phyloP scores from a whole-genome alignment of 495 filamentous ascomycete genomes.

The Trichoderma asperelloides region DNA sequence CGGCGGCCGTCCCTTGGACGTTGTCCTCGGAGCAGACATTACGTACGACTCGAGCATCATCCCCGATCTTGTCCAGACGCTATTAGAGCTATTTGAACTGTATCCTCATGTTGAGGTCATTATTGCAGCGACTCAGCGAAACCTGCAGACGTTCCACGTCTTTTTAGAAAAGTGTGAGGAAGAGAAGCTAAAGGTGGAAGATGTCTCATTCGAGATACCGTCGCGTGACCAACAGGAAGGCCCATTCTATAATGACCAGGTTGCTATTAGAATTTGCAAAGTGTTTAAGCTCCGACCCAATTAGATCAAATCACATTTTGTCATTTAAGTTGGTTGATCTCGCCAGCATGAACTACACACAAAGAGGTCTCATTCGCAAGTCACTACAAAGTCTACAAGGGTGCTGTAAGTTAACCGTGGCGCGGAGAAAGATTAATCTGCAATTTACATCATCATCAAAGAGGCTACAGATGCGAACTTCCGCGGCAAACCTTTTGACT shows the following conservation, averaged over 20 bases:
- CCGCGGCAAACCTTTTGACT: neutral
- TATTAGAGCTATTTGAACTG: slow-evolving; percentile 30
- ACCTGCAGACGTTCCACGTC: slow-evolving; percentile 32
- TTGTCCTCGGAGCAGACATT: slow-evolving; percentile 43
- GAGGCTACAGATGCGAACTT: neutral
- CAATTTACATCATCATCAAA: no score
- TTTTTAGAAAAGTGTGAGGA: slow-evolving; percentile 31
- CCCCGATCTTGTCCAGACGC: slow-evolving; percentile 34
- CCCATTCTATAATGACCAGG: slow-evolving; percentile 38
- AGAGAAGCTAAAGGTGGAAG: slow-evolving; percentile 23
- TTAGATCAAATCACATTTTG: neutral
- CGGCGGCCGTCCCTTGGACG: slow-evolving; percentile 31
- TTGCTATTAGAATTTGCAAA: slow-evolving; percentile 34
- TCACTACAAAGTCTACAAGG: no score
- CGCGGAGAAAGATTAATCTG: no score
- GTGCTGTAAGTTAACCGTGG: no score
- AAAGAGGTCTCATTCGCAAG: no score
- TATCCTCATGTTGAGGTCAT: slow-evolving; percentile 30
- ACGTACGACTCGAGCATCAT: slow-evolving; percentile 40
- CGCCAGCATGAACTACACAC: neutral
- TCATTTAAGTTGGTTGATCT: neutral
- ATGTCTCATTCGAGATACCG: slow-evolving; percentile 27
- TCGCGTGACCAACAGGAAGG: slow-evolving; percentile 29
- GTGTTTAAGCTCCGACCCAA: slow-evolving; percentile 15
- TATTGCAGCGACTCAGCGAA: slow-evolving; percentile 41